phyloP scores from a whole-genome alignment of 2,329 filamentous ascomycete genomes.

The Diaporthe sp. region DNA sequence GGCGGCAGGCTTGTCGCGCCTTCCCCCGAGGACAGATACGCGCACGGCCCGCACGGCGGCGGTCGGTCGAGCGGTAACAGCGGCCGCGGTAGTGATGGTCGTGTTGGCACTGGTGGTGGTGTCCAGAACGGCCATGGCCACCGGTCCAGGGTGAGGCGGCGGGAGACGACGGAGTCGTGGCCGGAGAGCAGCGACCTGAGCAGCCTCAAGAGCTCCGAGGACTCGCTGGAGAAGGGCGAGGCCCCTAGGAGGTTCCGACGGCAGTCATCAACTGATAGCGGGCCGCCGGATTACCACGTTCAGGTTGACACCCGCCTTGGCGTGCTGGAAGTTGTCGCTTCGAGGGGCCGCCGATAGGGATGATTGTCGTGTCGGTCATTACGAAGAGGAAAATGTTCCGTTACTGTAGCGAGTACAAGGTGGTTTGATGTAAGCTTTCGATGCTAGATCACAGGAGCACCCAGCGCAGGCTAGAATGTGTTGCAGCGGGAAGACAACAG shows the following conservation, averaged over 20 bases:
- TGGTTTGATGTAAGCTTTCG: background rate
- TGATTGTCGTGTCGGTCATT: background rate
- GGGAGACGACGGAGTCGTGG: slow-evolving; percentile 34
- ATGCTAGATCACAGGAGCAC: background rate
- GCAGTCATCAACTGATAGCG: slow-evolving; percentile 22
- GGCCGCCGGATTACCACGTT: slow-evolving; percentile 34
- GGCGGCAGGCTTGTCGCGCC: slow-evolving; percentile 62
- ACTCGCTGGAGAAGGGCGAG: slow-evolving; percentile 44
- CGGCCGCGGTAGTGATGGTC: background rate
- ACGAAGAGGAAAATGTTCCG: background rate
- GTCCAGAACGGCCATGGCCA: background rate
- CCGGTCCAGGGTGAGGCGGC: background rate
- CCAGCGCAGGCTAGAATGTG: background rate
- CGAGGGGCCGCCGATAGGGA: slow-evolving; percentile 2
- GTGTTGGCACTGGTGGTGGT: background rate
- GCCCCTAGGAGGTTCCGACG: background rate
- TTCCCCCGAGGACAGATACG: slow-evolving; percentile 40
- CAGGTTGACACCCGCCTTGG: slow-evolving; percentile 35
- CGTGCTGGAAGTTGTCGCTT: slow-evolving; percentile 28
- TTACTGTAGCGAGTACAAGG: background rate
- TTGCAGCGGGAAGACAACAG: background rate
- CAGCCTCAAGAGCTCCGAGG: slow-evolving; percentile 38
- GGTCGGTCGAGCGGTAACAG: slow-evolving; percentile 11
- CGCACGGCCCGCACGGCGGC: background rate
- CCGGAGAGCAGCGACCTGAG: slow-evolving; percentile 37